A percentile compares a stretch with the other conserved stretches of the same genome.
Conservation (phyloP, 371 early-diverging fungal genomes). For the Mortierella sp. region DNA sequence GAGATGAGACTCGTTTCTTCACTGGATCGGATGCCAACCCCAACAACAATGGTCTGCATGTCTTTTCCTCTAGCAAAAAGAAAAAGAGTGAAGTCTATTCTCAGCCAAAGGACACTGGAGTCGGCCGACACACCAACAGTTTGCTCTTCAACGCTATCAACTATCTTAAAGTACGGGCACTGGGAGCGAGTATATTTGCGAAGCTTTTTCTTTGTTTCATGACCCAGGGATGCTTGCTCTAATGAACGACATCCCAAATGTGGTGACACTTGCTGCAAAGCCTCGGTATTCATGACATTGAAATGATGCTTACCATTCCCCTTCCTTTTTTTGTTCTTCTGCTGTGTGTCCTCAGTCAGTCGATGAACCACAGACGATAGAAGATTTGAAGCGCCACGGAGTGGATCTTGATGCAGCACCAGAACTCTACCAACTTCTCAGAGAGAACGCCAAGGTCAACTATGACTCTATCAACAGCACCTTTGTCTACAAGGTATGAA, state of each 20-base stretch:
- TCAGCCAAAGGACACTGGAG: conserved; percentile 68
- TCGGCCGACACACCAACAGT: conserved; percentile 70
- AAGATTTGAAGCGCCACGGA: conserved; percentile 69
- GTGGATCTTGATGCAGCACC: conserved; percentile 69
- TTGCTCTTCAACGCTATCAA: conserved; percentile 68
- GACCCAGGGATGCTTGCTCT: too few species aligned
- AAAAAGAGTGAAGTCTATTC: conserved; percentile 58
- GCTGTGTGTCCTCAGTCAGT: conserved; percentile 53
- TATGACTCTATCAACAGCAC: conserved; percentile 66
- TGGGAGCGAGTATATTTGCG: neutral
- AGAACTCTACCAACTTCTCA: conserved; percentile 67
- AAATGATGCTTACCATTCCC: too few species aligned
- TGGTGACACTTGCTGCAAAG: neutral
- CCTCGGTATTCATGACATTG: too few species aligned
- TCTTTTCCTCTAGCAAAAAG: conserved; percentile 37
- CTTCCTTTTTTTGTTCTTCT: conserved; percentile 2
- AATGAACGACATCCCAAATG: too few species aligned
- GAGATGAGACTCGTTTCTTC: conserved; percentile 21
- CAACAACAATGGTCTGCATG: conserved; percentile 37
- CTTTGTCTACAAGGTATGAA: conserved; percentile 80
- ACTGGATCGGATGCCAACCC: conserved; percentile 37
- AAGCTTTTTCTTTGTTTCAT: neutral
- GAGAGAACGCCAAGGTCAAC: conserved; percentile 72
- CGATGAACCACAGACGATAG: conserved; percentile 71
- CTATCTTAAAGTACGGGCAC: conserved; percentile 59